Evolutionary conservation across 305 asterid genomes (phyloP), one percentile per base, ranked within the genome.

Genomic region (Solanum chacoense): DNA sequence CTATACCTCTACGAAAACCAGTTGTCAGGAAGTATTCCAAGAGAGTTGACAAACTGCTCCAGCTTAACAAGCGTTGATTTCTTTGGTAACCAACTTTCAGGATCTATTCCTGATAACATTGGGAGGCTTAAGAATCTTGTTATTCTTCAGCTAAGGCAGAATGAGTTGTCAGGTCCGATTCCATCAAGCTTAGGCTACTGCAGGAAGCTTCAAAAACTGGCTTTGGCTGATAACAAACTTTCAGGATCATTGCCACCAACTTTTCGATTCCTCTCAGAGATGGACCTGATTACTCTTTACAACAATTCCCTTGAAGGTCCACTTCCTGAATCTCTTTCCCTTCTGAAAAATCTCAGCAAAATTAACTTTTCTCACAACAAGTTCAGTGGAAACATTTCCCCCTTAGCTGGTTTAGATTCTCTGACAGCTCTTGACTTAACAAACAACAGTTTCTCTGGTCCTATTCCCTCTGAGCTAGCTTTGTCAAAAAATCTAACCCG

Each of bases 271-370:
- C 96, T 97, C 24, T 92, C 96, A 1, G 94, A 92, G 76, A 87
- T 97, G 37, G 88, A 90, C 87, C 94, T 94, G 16, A 26, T 97
- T 40, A 92, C 95, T 87, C 98, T 97, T 59, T 97, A 96, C 98
- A 96, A 97, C 90, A 97, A 97, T 63, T 96, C 99, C 8, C 84
- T 97, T 65, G 93, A 96, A 38, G 99, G 99, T 85, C 93, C 96
- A 77, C 86, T 96, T 81, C 99, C 99, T 37, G 93, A 94, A 31
- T 94, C 96, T 40, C 92, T 97, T 35, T 93, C 90, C 91, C 93
- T 90, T 88, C 94, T 96, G 88, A 97, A 91, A 78, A 97, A 95
- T 88, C 97, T 97, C 18, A 92, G 91, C 85, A 92, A 92, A 73
- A 90, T 97, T 32, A 97, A 97, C 93, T 89, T 97, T 22, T 97